Base-by-base conservation (phyloP, 2,329 filamentous ascomycete species). In the Colletotrichum acutatum region DNA sequence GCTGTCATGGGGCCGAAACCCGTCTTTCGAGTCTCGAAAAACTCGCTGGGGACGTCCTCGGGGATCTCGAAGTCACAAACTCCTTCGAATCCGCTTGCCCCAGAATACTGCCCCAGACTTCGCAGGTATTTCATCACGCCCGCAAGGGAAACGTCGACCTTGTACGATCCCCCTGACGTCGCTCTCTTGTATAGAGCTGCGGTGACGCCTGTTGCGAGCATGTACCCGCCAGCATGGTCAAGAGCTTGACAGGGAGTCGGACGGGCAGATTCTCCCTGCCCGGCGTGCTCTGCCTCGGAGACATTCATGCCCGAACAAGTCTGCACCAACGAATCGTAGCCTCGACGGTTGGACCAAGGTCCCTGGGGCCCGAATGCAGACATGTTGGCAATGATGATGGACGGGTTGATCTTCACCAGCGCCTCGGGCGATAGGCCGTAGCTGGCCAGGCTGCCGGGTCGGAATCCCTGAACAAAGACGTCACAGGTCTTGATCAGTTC, bases 271-370 rank as follows among this genome's bases (percentile, higher is more conserved):
- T 85, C 84, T 0, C 82, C 83, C 0, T 77, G 71, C 3, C 81
- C 84, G 26, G 78, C 84, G 58, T 85, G 83, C 68, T 86, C 82
- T 0, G 88, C 88, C 75, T 91, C 89, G 0, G 86, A 86, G 1
- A 88, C 81, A 57, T 90, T 90, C 78, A 90, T 84, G 0, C 89
- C 89, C 0, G 86, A 85, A 67, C 85, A 88, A 8, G 88, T 88
- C 78, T 91, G 49, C 57, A 68, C 57, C 9, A 68, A 46, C 2
- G 49, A 53, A 24, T 53, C 49, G 49, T 53, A 53, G 3, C 49
- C 49, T 19, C 49, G 4, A 2, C 84, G 80, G 0, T 76, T 69
- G 0, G 86, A 74, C 79, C 79, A 81, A 1, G 78, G 86, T 0
- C 88, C 87, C 0, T 78, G 68, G 0, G 84, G 81, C 0, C 87